Base-by-base conservation (phyloP, 768 basidiomycete species). In the Boletus huronensis region DNA sequence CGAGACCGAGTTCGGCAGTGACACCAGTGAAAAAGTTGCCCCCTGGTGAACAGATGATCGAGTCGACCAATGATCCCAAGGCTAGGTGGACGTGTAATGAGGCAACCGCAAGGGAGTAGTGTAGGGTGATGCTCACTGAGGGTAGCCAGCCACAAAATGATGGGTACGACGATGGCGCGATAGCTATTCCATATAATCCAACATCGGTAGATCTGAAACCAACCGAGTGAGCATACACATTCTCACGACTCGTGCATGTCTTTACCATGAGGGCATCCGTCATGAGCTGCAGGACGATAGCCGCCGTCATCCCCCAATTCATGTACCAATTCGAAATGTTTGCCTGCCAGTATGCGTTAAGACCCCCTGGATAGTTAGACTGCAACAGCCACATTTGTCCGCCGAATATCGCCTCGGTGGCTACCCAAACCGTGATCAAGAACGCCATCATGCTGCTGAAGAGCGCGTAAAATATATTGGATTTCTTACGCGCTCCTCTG, bases 171-270 rank as follows among this genome's bases (percentile, higher is more conserved):
- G 19, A 64, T 26, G 21, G 41, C 55, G 6, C 28, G 32, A 46
- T 55, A 23, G 35, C 34, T 59, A 29, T 64, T 38, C 71, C 72
- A 77, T 34, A 77, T 53, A 25, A 75, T 55, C 36, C 57, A 70
- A 60, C 73, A 74, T 26, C 75, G 77, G 52, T 74, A 67, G 17
- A 78, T 65, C 77, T 78, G 45, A 23, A 73, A 54, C 6, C 26
- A 43, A 46, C 10, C 32, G 21, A 34, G 14, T 66, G 28, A 64
- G 25, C n/a, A 45, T 3, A 8, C 14, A 8, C 23, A 25, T 29
- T 16, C 14, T 11, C 9, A 47, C 8, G 19, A 19, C 5, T 39
- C 1, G 3, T 17, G 2, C n/a, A 23, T n/a, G 35, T 29, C 42
- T 21, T 36, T 46, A 64, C 63, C 64, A 65, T 63, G 8, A 64